Conservation (phyloP, 768 basidiomycete species). For the Cubamyces sp. region DNA sequence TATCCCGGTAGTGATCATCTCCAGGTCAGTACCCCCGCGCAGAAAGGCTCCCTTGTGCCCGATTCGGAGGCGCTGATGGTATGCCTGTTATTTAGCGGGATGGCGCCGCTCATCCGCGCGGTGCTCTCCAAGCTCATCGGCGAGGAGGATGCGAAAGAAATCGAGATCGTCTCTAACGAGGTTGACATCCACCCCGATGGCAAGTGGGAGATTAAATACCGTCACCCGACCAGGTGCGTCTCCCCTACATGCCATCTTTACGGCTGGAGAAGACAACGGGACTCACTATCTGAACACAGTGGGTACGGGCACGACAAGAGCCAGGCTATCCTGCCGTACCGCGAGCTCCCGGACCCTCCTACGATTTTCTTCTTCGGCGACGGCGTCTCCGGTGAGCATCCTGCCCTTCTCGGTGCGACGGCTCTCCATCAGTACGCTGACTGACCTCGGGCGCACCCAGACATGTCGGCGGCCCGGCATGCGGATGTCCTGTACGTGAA, state of each 20-base stretch:
- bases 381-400: constrained; percentile 83
- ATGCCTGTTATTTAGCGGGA: constrained; percentile 59
- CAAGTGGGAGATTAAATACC: constrained; percentile 82
- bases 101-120: constrained; percentile 92
- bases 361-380: constrained; percentile 97
- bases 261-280: neutral
- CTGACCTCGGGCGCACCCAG: constrained; percentile 41
- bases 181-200: constrained; percentile 66
- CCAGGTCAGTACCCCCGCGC: constrained; percentile 56
- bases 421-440: neutral
- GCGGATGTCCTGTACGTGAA: constrained; percentile 98
- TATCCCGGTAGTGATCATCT: constrained; percentile 92
- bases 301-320: constrained; percentile 97
- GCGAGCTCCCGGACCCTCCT: constrained; percentile 68
- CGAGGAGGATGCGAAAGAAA: constrained; percentile 67
- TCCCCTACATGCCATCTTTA: neutral
- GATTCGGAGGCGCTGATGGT: constrained; percentile 4
- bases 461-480: constrained; percentile 90
- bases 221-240: constrained; percentile 84
- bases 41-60: neutral
- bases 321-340: constrained; percentile 90
- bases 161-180: constrained; percentile 95
- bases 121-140: constrained; percentile 85
- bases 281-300: constrained; percentile 40
- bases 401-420: neutral